These are phyloP conservation scores for Lactifluus echinatus DNA, from an alignment of 768 basidiomycete genomes.

Conservation along the genomic window DNA sequence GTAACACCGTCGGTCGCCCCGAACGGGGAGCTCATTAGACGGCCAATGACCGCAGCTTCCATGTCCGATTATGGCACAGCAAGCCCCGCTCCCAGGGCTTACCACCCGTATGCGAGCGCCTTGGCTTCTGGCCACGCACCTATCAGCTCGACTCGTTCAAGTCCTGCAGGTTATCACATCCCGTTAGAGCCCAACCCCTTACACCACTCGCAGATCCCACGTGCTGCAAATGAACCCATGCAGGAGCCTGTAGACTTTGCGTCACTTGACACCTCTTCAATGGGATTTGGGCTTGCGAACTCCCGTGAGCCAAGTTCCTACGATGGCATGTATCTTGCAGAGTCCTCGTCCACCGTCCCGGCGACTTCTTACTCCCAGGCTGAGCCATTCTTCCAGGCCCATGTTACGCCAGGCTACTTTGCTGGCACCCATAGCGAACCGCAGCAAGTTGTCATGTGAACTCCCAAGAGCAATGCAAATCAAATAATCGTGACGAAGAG, in stretches of 20 bases:
- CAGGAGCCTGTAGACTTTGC: slow-evolving; percentile 1
- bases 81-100: slow-evolving; percentile 24
- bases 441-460: slow-evolving; percentile 22
- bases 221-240: slow-evolving; percentile 18
- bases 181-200: slow-evolving; percentile 27
- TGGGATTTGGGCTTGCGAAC: slow-evolving; percentile 13
- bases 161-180: slow-evolving; percentile 44
- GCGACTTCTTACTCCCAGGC: background rate
- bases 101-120: slow-evolving; percentile 30
- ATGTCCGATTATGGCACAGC: slow-evolving; percentile 9
- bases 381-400: slow-evolving; percentile 5
- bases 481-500: slow-evolving; percentile 5
- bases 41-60: slow-evolving; percentile 33
- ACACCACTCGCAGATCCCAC: slow-evolving; percentile 16
- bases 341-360: slow-evolving; percentile 24
- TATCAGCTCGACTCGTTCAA: slow-evolving; percentile 28
- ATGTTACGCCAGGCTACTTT: slow-evolving; percentile 8
- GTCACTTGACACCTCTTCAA: slow-evolving; percentile 8
- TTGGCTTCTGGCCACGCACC: slow-evolving; percentile 16
- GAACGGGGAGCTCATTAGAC: slow-evolving; percentile 39
- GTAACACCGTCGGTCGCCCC: slow-evolving; percentile 63
- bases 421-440: slow-evolving; percentile 10
- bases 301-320: slow-evolving; percentile 14
- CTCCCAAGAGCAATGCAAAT: background rate
- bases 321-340: slow-evolving; percentile 25